Percentiles rank a stretch among this genome's conserved stretches.
Evolutionary conservation across 139 green algal genomes (phyloP).

Genomic region (Gonium pectorale): DNA sequence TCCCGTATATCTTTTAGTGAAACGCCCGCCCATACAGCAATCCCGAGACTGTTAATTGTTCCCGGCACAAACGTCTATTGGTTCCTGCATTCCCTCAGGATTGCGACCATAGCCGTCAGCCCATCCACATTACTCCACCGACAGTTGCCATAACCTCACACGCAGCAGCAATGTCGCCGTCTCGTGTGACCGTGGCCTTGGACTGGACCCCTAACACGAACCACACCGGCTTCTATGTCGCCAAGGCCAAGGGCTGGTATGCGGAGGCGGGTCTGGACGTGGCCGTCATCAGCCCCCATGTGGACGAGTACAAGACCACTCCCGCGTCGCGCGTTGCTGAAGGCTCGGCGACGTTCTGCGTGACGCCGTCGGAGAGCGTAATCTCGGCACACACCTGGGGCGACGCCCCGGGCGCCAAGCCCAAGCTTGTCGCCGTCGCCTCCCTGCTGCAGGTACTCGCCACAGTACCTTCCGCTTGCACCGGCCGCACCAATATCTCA

Average conservation of each 20-base stretch:
- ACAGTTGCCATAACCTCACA: too few relatives aligned
- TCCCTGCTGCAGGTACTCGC: slow-evolving; percentile 66
- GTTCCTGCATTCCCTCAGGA: too few relatives aligned
- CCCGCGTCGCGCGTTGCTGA: slow-evolving; percentile 64
- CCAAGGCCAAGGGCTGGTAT: slow-evolving; percentile 56
- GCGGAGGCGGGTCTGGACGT: slow-evolving; percentile 57
- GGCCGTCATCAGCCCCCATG: neutral
- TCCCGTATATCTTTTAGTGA: too few relatives aligned
- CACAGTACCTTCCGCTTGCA: neutral
- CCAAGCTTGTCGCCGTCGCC: slow-evolving; percentile 68
- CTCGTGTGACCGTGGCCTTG: slow-evolving; percentile 75
- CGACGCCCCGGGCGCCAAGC: slow-evolving; percentile 50
- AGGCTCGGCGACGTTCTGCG: slow-evolving; percentile 60
- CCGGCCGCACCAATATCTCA: too few relatives aligned
- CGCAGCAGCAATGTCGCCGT: neutral
- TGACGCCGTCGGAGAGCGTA: slow-evolving; percentile 64
- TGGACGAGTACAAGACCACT: slow-evolving; percentile 57
- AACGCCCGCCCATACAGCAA: too few relatives aligned
- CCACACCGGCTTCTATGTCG: slow-evolving; percentile 72
- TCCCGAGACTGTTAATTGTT: too few relatives aligned
- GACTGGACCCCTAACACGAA: slow-evolving; percentile 92
- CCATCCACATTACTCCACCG: too few relatives aligned
- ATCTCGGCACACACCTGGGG: slow-evolving; percentile 61
- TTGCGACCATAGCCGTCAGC: too few relatives aligned
- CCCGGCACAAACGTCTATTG: too few relatives aligned